These are phyloP conservation scores for Nannochloropsis granulata DNA, from an alignment of 108 stramenopile genomes.

Conservation along the genomic window DNA sequence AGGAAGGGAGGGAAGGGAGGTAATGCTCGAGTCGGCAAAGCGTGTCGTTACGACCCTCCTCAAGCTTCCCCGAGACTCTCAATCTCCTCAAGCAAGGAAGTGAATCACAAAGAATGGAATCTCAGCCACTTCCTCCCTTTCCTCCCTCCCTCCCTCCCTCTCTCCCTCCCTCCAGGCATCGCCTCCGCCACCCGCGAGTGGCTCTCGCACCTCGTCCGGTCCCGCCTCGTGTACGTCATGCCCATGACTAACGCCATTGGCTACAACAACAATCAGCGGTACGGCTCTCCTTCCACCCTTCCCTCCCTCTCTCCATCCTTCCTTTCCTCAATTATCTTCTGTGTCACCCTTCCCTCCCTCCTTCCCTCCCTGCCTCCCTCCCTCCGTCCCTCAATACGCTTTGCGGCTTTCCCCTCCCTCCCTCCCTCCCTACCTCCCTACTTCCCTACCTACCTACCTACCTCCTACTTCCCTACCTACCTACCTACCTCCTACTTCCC, in stretches of 20 bases:
- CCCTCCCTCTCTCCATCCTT: background rate
- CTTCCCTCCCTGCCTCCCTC: background rate
- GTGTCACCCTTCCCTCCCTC: background rate
- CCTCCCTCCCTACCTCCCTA: background rate
- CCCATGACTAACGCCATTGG: background rate
- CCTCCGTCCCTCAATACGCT: background rate
- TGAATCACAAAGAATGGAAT: slow-evolving; percentile 48
- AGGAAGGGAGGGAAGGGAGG: slow-evolving; percentile 7
- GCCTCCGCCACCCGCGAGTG: background rate
- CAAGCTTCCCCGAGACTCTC: slow-evolving; percentile 54
- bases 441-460: too few relatives aligned
- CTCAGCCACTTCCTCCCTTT: background rate
- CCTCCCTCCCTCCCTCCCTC: too few relatives aligned
- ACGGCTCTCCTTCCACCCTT: background rate
- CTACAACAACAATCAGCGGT: background rate
- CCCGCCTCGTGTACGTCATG: background rate
- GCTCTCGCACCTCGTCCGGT: background rate
- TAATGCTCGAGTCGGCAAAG: background rate
- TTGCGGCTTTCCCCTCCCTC: too few relatives aligned
- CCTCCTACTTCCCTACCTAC: too few relatives aligned
- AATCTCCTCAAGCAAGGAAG: slow-evolving; percentile 61
- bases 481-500: too few relatives aligned
- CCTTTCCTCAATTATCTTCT: background rate
- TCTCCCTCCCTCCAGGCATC: background rate
- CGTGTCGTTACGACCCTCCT: background rate